Evolutionary conservation across 208 protist genomes (phyloP).

Genomic region (Leishmania turanica): DNA sequence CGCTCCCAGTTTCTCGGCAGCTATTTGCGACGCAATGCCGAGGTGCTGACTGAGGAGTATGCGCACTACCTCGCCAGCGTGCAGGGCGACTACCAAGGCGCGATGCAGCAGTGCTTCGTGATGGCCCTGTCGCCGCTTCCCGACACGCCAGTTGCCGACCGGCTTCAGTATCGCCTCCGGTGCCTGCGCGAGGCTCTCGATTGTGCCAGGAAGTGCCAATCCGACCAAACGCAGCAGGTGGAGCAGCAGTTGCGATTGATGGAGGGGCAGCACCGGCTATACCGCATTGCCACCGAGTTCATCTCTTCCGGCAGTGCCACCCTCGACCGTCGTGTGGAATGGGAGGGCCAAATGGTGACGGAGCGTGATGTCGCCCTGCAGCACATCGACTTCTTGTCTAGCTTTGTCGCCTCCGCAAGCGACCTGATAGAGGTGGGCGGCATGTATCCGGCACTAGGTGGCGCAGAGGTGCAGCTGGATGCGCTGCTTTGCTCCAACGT

Average conservation of each 20-base stretch:
- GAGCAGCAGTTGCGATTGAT: slow-evolving; percentile 68
- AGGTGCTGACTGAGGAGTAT: slow-evolving; percentile 71
- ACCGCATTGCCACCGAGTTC: slow-evolving; percentile 62
- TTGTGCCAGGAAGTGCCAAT: slow-evolving; percentile 69
- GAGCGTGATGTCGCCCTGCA: slow-evolving; percentile 70
- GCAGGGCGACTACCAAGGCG: slow-evolving; percentile 61
- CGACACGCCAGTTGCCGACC: slow-evolving; percentile 64
- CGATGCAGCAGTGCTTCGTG: slow-evolving; percentile 74
- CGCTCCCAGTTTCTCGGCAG: slow-evolving; percentile 73
- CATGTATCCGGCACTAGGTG: slow-evolving; percentile 82
- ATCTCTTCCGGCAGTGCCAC: slow-evolving; percentile 53
- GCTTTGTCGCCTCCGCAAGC: slow-evolving; percentile 53
- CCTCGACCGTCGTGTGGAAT: slow-evolving; percentile 39
- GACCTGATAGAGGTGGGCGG: slow-evolving; percentile 68
- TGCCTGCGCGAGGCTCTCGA: slow-evolving; percentile 74
- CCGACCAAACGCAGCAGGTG: slow-evolving; percentile 66
- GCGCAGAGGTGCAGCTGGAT: slow-evolving; percentile 87
- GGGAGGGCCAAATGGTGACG: slow-evolving; percentile 52
- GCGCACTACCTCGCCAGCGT: slow-evolving; percentile 72
- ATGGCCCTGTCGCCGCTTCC: slow-evolving; percentile 69
- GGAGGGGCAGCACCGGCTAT: slow-evolving; percentile 75
- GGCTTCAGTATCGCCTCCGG: slow-evolving; percentile 70
- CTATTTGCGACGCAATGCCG: slow-evolving; percentile 70
- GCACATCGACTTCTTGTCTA: slow-evolving; percentile 68
- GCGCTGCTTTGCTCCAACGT: slow-evolving; percentile 62